Evolutionary conservation across 2,329 filamentous ascomycete genomes (phyloP).

Genomic region (Penicillium sp.): DNA sequence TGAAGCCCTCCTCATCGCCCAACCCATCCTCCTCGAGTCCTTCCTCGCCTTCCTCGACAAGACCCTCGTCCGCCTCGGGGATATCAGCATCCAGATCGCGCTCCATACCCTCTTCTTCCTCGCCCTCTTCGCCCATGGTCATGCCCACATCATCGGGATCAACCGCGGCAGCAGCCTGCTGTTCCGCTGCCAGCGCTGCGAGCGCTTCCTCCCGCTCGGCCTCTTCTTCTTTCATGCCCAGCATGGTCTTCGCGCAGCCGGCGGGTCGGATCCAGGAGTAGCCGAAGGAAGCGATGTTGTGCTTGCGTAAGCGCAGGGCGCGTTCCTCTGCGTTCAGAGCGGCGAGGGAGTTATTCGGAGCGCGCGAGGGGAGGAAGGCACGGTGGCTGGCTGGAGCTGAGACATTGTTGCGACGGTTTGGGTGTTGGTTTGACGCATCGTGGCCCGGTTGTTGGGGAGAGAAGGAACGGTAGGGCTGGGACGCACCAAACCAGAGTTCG

Average conservation of each 20-base stretch:
- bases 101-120: slow-evolving; percentile 44
- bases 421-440: slow-evolving; percentile 36
- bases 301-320: slow-evolving; percentile 73
- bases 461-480: slow-evolving; percentile 53
- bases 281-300: slow-evolving; percentile 84
- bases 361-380: slow-evolving; percentile 50
- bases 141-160: slow-evolving; percentile 45
- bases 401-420: slow-evolving; percentile 34
- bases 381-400: slow-evolving; percentile 28
- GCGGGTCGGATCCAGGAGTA: slow-evolving; percentile 88
- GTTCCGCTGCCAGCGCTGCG: slow-evolving; percentile 72
- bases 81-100: slow-evolving; percentile 53
- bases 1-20: slow-evolving; percentile 47
- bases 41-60: slow-evolving; percentile 49
- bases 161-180: slow-evolving; percentile 61
- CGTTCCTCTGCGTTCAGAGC: slow-evolving; percentile 76
- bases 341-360: slow-evolving; percentile 65
- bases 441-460: slow-evolving; percentile 33
- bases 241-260: slow-evolving; percentile 83
- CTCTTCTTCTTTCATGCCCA: slow-evolving; percentile 86
- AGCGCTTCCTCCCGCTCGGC: slow-evolving; percentile 86
- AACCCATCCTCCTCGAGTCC: slow-evolving; percentile 55
- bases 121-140: slow-evolving; percentile 40
- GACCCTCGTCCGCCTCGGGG: slow-evolving; percentile 47
- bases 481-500: slow-evolving; percentile 72